These are phyloP conservation scores for Incumbomyces delicatus DNA, from an alignment of 2,329 filamentous ascomycete genomes.

Conservation along the genomic window DNA sequence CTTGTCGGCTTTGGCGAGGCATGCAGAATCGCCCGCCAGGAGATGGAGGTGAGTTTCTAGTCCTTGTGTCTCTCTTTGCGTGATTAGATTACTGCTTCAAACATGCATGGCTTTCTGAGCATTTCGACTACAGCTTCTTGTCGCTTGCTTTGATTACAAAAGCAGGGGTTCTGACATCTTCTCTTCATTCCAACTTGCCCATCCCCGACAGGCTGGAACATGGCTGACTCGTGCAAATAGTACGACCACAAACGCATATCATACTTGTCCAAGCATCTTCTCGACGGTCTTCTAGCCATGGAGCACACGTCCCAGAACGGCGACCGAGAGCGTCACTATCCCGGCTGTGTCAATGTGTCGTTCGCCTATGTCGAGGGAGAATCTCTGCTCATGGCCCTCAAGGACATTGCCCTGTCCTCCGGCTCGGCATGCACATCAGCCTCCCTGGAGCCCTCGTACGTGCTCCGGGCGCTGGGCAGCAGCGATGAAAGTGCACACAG, in stretches of 20 bases:
- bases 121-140: slow-evolving; percentile 39
- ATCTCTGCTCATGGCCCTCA: slow-evolving; percentile 93
- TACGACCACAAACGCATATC: slow-evolving; percentile 85
- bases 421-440: slow-evolving; percentile 96
- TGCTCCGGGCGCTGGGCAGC: slow-evolving; percentile 84
- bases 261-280: slow-evolving; percentile 69
- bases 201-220: not conserved
- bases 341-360: slow-evolving; percentile 94
- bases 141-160: slow-evolving; percentile 47
- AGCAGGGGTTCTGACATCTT: slow-evolving; percentile 58
- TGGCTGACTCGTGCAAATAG: slow-evolving; percentile 37
- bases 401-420: slow-evolving; percentile 94
- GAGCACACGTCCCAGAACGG: slow-evolving; percentile 92
- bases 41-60: slow-evolving; percentile 66
- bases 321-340: slow-evolving; percentile 72
- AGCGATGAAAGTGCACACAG: slow-evolving; percentile 97
- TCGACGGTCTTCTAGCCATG: slow-evolving; percentile 72
- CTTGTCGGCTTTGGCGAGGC: slow-evolving; percentile 93
- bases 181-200: slow-evolving; percentile 1
- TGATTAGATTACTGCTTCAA: slow-evolving; percentile 68
- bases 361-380: slow-evolving; percentile 98
- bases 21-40: slow-evolving; percentile 79
- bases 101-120: slow-evolving; percentile 90
- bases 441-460: slow-evolving; percentile 92
- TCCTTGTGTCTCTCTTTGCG: slow-evolving; percentile 23